Evolutionary conservation across 2,329 filamentous ascomycete genomes (phyloP), one percentile per base, ranked within the genome.

Genomic region (Lachnellula occidentalis): DNA sequence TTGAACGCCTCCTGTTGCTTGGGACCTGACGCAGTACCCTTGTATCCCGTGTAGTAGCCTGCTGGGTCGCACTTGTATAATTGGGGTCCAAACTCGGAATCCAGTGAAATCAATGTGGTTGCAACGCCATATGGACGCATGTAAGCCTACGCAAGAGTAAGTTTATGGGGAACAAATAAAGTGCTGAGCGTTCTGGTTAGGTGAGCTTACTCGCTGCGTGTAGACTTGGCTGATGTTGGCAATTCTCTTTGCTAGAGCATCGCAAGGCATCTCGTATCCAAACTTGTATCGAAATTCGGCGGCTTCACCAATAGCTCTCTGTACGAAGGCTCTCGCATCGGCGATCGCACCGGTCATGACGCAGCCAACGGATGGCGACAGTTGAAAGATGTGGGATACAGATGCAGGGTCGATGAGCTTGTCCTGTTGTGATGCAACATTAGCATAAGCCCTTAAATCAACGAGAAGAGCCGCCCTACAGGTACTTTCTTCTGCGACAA

Each of bases 211-310:
- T 73, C 91, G 81, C 77, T 99, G 94, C 65, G 94, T 99, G 76
- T 97, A 99, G 63, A 99, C 94, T 76, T 99, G 94, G 75, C 90
- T 96, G 78, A 99, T 96, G 76, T 99, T 99, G 71, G 94, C 94
- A 74, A 99, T 78, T 71, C 94, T 84, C 83, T 99, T 99, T 62
- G 94, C 90, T 68, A 99, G 77, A 50, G 91, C 94, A 74, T 99
- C 94, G 73, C 91, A 95, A 57, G 94, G 94, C 94, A 99, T 99
- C 80, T 99, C 94, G 75, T 99, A 99, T 69, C 94, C 94, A 72
- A 85, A 96, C 78, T 96, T 96, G 85, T 99, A 99, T 74, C 86
- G 85, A 78, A 99, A 99, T 72, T 99, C 92, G 55, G 92, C 92
- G 64, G 94, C 94, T 77, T 99, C 94, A 66, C 90, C 89, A 76